phyloP scores from a whole-genome alignment of 108 stramenopile species.

The Stephanodiscus triporus region DNA sequence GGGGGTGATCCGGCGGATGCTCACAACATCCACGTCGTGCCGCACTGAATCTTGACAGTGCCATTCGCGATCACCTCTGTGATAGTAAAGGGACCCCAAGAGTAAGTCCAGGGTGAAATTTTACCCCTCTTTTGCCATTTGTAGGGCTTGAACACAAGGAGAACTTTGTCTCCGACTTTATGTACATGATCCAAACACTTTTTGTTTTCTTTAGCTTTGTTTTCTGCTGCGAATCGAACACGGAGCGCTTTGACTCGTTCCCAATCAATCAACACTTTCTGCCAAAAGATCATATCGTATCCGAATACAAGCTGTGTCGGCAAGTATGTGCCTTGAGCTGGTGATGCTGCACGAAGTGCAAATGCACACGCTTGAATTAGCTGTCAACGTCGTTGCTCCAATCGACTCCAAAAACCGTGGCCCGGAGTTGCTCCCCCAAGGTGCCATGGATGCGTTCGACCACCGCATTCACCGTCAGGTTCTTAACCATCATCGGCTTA shows the following conservation, averaged over 20 bases:
- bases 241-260: not conserved
- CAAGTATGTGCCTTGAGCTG: conserved; percentile 3
- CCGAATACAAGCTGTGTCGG: conserved; percentile 8
- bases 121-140: not conserved
- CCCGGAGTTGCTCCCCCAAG: not conserved
- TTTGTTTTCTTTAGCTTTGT: conserved; percentile 26
- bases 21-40: no score
- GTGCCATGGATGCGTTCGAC: conserved; percentile 52
- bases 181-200: conserved; percentile 5
- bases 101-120: not conserved
- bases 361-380: conserved; percentile 17
- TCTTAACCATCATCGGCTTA: conserved; percentile 40
- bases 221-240: not conserved
- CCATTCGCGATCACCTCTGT: not conserved
- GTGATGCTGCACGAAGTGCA: no score
- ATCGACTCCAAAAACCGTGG: conserved; percentile 1
- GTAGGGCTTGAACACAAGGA: not conserved
- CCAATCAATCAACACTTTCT: no score
- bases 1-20: no score
- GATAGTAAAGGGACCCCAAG: not conserved
- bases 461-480: conserved; percentile 48
- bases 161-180: conserved; percentile 3
- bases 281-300: conserved; percentile 17
- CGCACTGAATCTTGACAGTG: no score
- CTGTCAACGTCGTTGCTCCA: conserved; percentile 1